These are phyloP conservation scores for Mortierella sp. DNA, from an alignment of 371 early-diverging fungal species.

Conservation along the genomic window DNA sequence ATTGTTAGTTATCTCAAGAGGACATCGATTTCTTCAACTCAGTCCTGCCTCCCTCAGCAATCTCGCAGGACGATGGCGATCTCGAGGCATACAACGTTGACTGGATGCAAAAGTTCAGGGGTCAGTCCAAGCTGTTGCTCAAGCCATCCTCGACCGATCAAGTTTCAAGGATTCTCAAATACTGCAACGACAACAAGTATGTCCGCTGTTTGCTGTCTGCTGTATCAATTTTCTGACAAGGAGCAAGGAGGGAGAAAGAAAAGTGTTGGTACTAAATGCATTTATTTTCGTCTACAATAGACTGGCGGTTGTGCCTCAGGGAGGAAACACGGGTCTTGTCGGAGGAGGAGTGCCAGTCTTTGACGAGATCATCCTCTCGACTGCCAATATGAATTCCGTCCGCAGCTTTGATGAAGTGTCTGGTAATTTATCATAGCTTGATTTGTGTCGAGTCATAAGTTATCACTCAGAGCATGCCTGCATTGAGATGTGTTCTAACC, in stretches of 20 bases:
- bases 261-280: neutral
- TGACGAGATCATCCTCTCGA: slow-evolving; percentile 92
- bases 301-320: slow-evolving; percentile 97
- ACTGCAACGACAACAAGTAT: slow-evolving; percentile 87
- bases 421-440: slow-evolving; percentile 59
- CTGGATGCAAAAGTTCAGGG: slow-evolving; percentile 96
- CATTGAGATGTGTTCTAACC: neutral
- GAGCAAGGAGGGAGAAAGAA: neutral
- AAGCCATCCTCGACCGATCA: slow-evolving; percentile 90
- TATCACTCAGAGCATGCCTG: neutral
- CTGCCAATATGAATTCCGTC: slow-evolving; percentile 82
- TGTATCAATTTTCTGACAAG: neutral
- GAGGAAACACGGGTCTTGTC: slow-evolving; percentile 95
- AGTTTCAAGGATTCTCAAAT: slow-evolving; percentile 86
- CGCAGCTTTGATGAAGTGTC: slow-evolving; percentile 86
- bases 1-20: slow-evolving; percentile 59
- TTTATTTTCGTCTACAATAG: slow-evolving; percentile 34
- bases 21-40: slow-evolving; percentile 77
- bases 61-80: slow-evolving; percentile 65
- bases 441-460: neutral
- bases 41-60: slow-evolving; percentile 63
- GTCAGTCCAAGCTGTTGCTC: slow-evolving; percentile 83
- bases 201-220: neutral
- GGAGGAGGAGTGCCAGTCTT: slow-evolving; percentile 94
- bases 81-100: slow-evolving; percentile 83